Evolutionary conservation across 2,329 filamentous ascomycete genomes (phyloP), one percentile per base, ranked within the genome.

Genomic region (Corinectria fuckeliana): DNA sequence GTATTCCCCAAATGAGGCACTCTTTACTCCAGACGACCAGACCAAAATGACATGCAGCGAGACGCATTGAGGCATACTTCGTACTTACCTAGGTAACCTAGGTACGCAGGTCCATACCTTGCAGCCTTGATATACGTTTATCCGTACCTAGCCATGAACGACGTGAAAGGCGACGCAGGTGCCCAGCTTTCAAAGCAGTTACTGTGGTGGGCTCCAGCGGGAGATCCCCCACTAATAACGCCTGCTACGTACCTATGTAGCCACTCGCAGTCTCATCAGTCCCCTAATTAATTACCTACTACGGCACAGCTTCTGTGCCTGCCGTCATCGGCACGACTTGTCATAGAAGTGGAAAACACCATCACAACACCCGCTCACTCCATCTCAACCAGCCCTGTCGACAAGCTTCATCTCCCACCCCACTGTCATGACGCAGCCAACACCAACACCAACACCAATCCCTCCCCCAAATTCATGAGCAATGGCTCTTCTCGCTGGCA

Each of bases 401-500:
- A 47, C 9, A 23, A 34, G 32, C n/a, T 47, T 18, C 23, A 16
- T 23, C 41, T 20, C 60, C 39, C 50, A 16, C 16, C 26, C 51
- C 16, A 16, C 21, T 36, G 21, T 26, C 30, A 36, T 50, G 42
- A 26, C 30, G 23, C 42, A 20, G 26, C 36, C 54, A 32, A 45
- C 51, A 54, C 51, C 48, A 56, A 51, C 41, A 49, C 47, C 32
- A 47, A 26, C 42, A 11, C 41, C 41, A 44, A 44, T 26, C 41
- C 13, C 45, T 13, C 36, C 9, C 5, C 47, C 48, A 16, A 14
- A 20, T 44, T 10, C 38, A 26, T 23, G 8, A 2, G 9, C 57
- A 57, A 70, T 74, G 68, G 57, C 70, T 21, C 70, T 86, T 21
- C 70, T 86, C 55, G 69, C 69, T 39, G 81, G 81, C 56, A 83